Conservation (phyloP, 768 basidiomycete genomes). For the Clitopilus hobsonii region DNA sequence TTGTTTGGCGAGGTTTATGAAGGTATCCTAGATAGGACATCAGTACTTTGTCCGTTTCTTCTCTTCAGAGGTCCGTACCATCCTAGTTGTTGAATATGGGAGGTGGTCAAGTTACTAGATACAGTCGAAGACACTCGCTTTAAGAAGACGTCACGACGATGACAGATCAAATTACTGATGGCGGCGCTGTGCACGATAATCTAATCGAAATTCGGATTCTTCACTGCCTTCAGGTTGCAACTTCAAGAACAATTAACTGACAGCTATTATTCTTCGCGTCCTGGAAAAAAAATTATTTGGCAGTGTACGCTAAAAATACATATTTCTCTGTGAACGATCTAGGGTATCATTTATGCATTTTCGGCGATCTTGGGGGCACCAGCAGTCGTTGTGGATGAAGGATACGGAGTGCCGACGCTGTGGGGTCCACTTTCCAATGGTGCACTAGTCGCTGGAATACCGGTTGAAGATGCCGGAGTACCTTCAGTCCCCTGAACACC, state of each 20-base stretch:
- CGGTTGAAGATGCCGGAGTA: conserved; percentile 14
- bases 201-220: neutral
- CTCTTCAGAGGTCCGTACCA: conserved; percentile 1
- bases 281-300: neutral
- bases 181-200: neutral
- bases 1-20: conserved; percentile 70
- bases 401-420: conserved; percentile 26
- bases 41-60: neutral
- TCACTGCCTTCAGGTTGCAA: neutral
- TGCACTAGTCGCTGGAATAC: conserved; percentile 32
- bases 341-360: conserved; percentile 11
- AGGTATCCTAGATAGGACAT: conserved; percentile 44
- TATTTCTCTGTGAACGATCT: neutral
- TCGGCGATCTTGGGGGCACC: conserved; percentile 16
- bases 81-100: conserved; percentile 5
- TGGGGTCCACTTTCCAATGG: conserved; percentile 35
- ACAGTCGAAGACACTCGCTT: neutral
- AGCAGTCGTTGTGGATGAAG: conserved; percentile 17
- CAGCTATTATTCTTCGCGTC: no score
- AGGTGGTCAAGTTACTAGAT: neutral
- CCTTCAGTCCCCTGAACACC: conserved; percentile 12
- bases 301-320: neutral
- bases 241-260: neutral
- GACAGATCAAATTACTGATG: neutral
- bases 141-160: conserved; percentile 1